Percentiles rank a stretch among this genome's conserved stretches.
phyloP scores from a whole-genome alignment of 2,329 filamentous ascomycete species.

The Pseudogymnoascus verrucosus region DNA sequence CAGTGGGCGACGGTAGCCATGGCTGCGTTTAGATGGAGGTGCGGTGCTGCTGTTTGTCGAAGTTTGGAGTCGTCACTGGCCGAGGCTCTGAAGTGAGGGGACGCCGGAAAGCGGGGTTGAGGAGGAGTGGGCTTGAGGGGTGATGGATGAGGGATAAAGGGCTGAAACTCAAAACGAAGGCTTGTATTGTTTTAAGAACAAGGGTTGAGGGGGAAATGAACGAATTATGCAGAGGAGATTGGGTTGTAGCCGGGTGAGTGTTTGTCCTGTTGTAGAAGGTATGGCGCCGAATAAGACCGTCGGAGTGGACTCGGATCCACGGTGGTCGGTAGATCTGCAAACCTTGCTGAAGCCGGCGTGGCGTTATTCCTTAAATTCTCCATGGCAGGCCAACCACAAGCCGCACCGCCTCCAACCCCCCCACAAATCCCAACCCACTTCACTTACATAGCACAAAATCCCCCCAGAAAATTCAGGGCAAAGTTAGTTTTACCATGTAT shows the following conservation, averaged over 20 bases:
- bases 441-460: background rate
- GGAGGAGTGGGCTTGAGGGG: background rate
- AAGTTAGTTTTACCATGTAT: background rate
- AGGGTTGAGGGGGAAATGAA: background rate
- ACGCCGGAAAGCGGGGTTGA: background rate
- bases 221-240: conserved; percentile 3
- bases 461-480: background rate
- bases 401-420: background rate
- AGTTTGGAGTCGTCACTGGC: background rate
- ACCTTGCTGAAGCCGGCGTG: background rate
- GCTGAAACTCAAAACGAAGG: conserved; percentile 1
- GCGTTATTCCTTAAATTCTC: conserved; percentile 6
- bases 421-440: background rate
- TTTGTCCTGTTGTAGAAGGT: background rate
- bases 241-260: background rate
- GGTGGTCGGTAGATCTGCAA: background rate
- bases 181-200: background rate
- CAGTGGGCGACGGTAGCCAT: conserved; percentile 88
- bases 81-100: background rate
- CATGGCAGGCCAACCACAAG: background rate
- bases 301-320: background rate
- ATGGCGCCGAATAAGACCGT: background rate
- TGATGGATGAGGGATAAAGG: background rate
- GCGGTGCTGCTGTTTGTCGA: background rate
- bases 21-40: conserved; percentile 12